phyloP scores from a whole-genome alignment of 2,329 filamentous ascomycete species.

The Dothidotthia symphoricarpi region DNA sequence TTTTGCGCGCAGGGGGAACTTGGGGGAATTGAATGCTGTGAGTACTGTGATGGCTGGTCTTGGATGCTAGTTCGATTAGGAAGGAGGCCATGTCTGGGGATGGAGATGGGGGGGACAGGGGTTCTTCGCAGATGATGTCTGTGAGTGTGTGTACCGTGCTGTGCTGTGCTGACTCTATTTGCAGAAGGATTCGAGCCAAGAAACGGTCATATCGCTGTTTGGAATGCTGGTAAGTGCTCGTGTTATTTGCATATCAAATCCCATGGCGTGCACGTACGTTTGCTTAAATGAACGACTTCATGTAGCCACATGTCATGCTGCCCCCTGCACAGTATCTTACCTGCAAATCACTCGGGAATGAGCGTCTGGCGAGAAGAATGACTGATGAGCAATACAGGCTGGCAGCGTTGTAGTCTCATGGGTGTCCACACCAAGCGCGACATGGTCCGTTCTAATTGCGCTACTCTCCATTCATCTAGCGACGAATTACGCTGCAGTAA shows the following conservation, averaged over 20 bases:
- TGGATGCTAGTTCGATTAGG: no score
- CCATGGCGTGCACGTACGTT: conserved; percentile 1
- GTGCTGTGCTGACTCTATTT: conserved; percentile 15
- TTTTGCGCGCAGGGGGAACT: conserved; percentile 81
- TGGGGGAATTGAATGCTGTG: conserved; percentile 87
- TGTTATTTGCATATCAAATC: neutral
- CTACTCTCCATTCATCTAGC: conserved; percentile 75
- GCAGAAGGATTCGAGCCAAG: conserved; percentile 86
- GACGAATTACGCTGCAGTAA: conserved; percentile 84
- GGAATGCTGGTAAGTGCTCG: conserved; percentile 67
- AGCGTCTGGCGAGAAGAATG: conserved; percentile 7
- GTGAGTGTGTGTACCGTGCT: no score
- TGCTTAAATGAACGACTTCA: neutral
- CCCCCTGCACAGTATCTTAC: no score
- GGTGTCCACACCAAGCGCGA: conserved; percentile 68
- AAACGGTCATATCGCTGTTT: conserved; percentile 84
- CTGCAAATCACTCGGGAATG: no score
- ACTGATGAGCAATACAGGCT: conserved; percentile 44
- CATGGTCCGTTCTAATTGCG: conserved; percentile 69
- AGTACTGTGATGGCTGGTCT: conserved; percentile 35
- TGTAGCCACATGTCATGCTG: conserved; percentile 3
- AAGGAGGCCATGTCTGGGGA: no score
- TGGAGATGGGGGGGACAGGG: conserved; percentile 3
- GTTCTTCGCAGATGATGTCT: conserved; percentile 5
- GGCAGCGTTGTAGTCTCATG: conserved; percentile 78